Evolutionary conservation across 495 filamentous ascomycete species (phyloP).

Genomic region (Penicillium lagena): DNA sequence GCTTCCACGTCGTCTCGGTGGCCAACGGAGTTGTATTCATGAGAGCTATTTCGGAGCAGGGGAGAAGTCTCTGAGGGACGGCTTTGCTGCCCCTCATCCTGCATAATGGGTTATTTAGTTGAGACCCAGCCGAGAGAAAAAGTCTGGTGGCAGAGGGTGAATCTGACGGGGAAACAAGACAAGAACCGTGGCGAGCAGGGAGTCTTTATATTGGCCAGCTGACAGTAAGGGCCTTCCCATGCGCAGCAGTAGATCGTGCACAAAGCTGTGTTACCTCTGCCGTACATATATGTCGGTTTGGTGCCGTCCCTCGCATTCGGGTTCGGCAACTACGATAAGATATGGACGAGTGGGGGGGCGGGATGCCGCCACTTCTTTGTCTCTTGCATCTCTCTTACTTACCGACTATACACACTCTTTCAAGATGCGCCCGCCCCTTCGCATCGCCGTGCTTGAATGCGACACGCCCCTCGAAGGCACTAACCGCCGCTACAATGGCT

Average conservation of each 20-base stretch:
- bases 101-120: too few relatives aligned
- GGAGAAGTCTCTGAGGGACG: constrained; percentile 13
- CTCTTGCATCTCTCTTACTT: background rate
- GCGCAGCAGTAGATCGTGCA: too few relatives aligned
- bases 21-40: constrained; percentile 4
- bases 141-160: too few relatives aligned
- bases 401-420: background rate
- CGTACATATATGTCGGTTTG: too few relatives aligned
- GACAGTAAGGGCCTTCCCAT: too few relatives aligned
- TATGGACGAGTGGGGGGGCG: background rate
- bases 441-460: constrained; percentile 80
- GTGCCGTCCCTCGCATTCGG: background rate
- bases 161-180: too few relatives aligned
- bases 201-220: too few relatives aligned
- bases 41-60: constrained; percentile 7
- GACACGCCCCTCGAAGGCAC: constrained; percentile 58
- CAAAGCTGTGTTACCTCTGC: too few relatives aligned
- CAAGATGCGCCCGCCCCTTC: constrained; percentile 49
- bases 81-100: background rate
- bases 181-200: too few relatives aligned
- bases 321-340: background rate
- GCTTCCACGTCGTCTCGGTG: constrained; percentile 9
- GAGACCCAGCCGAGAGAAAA: too few relatives aligned
- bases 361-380: background rate
- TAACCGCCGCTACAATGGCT: constrained; percentile 59